Conservation (phyloP, 306 rosid genomes). For the Lathyrus sativus region DNA sequence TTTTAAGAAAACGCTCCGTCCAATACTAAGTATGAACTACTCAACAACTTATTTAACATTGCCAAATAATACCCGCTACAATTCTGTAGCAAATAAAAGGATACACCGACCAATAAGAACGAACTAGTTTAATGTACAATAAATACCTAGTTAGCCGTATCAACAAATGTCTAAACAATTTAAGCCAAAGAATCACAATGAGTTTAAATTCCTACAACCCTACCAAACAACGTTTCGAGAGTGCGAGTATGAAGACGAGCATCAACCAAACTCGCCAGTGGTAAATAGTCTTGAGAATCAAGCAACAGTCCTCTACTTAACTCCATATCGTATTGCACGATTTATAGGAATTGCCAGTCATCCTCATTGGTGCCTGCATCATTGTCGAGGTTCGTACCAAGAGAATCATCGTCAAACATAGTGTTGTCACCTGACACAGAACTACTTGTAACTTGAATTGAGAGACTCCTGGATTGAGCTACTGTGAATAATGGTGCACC, state of each 20-base stretch:
- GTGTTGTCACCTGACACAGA: constrained; percentile 45
- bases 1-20: constrained; percentile 21
- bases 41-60: constrained; percentile 38
- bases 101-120: constrained; percentile 36
- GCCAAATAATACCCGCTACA: constrained; percentile 33
- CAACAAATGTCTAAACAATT: constrained; percentile 42
- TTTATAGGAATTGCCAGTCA: constrained; percentile 88
- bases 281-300: constrained; percentile 33
- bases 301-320: constrained; percentile 16
- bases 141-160: constrained; percentile 43
- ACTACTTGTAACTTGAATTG: constrained; percentile 46
- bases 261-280: constrained; percentile 30
- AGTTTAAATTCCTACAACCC: constrained; percentile 43
- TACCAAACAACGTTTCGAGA: constrained; percentile 29
- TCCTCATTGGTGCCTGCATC: constrained; percentile 61
- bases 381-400: constrained; percentile 35
- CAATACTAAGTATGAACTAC: background rate
- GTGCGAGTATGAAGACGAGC: constrained; percentile 16
- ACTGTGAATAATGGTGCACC: constrained; percentile 97
- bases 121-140: constrained; percentile 46
- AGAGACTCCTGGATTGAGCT: constrained; percentile 50
- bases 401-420: constrained; percentile 46
- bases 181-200: constrained; percentile 48
- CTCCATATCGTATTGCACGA: constrained; percentile 4
- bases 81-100: constrained; percentile 27